Evolutionary conservation across 441 rosid species (phyloP).

Genomic region (Pelargonium australe): DNA sequence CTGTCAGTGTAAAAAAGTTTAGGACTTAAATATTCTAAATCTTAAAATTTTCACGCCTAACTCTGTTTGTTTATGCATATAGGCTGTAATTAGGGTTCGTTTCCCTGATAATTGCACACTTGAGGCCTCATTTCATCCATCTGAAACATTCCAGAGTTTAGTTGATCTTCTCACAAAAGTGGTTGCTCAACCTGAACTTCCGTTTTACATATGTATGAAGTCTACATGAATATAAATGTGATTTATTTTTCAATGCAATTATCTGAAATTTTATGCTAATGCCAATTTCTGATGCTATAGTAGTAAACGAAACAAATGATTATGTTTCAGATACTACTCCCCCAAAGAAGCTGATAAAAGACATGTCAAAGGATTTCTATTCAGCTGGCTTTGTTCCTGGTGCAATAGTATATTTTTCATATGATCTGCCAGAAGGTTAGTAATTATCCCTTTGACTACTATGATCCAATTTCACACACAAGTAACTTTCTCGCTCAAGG

Average conservation of each 20-base stretch:
- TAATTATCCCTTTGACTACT: conserved; percentile 1
- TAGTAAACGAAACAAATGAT: conserved; percentile 12
- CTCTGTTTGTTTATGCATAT: conserved; percentile 17
- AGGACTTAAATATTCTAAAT: neutral
- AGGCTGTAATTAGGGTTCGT: conserved; percentile 70
- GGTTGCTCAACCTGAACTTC: conserved; percentile 52
- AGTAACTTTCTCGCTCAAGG: neutral
- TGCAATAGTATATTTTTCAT: conserved; percentile 79
- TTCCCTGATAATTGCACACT: conserved; percentile 77
- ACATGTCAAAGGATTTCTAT: conserved; percentile 66
- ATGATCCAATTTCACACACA: neutral
- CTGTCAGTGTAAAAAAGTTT: neutral
- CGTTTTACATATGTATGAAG: conserved; percentile 67
- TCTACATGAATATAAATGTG: neutral
- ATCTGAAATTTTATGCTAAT: neutral
- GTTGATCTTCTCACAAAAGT: conserved; percentile 60
- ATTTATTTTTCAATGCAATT: neutral
- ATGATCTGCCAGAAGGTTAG: conserved; percentile 62
- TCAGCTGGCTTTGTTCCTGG: conserved; percentile 87
- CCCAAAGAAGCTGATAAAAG: conserved; percentile 74
- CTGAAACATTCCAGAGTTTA: conserved; percentile 68
- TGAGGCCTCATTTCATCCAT: conserved; percentile 66
- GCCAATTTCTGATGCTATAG: conserved; percentile 10
- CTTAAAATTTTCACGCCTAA: neutral
- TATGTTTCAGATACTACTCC: conserved; percentile 67